Base-by-base conservation (phyloP, 495 filamentous ascomycete species). In the Penicillium atrosanguineum region DNA sequence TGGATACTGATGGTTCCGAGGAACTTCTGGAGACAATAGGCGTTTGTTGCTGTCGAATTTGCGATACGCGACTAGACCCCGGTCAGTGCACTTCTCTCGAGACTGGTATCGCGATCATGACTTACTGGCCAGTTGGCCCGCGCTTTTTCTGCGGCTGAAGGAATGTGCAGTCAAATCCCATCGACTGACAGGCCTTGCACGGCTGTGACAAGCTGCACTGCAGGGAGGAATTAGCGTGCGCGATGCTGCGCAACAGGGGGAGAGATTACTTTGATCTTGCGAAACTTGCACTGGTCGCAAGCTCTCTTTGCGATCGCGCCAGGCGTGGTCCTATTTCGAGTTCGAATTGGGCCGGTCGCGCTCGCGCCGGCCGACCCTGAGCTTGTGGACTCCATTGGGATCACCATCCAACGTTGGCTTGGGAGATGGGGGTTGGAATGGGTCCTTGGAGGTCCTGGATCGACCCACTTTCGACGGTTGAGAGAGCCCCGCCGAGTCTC, bases 141-240 rank as follows among this genome's bases (percentile, higher is more conserved):
- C 72, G 62, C 52, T 74, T 74, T 56, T 74, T 75, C 57, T 75
- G 72, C 5, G 72, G 72, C 44, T 74, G 67, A 43, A 74, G 63
- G 51, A 74, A 75, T 18, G 72, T 75, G 52, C 72, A 75, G n/a
- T 75, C 69, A 57, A 75, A 74, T 34, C 69, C 69, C 65, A 73
- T 69, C 3, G 65, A 64, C 19, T 69, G 54, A 45, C 72, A 75
- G 26, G 65, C 61, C 45, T 67, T 67, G 43, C 72, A 75, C 38
- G 72, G 72, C 29, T 69, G 69, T 34, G 71, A 70, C 25, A 75
- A 50, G 49, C 69, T 74, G 41, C 72, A 75, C 72, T 75, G 52
- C 48, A 36, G 18, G 44, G n/a, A 6, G 36, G 46, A 18, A 53
- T 62, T 58, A 66, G 57, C 50, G 50, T 38, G 31, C 34, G 37